Conservation (phyloP, 2,329 filamentous ascomycete species). For the Colletotrichum liriopes region DNA sequence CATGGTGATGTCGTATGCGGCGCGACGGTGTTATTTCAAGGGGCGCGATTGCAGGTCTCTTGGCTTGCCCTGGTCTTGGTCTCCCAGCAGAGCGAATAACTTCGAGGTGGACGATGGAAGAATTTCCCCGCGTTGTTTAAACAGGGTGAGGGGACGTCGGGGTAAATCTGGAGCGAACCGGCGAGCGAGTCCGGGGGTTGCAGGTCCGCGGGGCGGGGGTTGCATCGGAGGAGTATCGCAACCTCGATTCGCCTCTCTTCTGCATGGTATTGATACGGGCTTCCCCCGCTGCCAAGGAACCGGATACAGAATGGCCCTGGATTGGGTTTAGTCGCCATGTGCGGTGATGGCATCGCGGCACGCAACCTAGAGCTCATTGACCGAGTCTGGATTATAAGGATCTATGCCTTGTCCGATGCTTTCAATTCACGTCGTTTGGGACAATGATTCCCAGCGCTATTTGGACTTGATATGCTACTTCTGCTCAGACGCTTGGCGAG, state of each 20-base stretch:
- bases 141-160: slow-evolving; percentile 32
- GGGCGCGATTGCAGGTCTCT: background rate
- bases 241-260: background rate
- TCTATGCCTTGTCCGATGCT: background rate
- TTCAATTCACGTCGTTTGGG: background rate
- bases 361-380: background rate
- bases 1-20: background rate
- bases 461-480: background rate
- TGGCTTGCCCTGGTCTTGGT: background rate
- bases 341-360: background rate
- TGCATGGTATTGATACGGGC: too few relatives aligned
- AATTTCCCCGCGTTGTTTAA: slow-evolving; percentile 32
- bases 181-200: slow-evolving; percentile 12
- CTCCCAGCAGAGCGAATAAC: background rate
- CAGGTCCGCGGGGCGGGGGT: slow-evolving; percentile 30
- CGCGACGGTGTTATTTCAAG: slow-evolving; percentile 15
- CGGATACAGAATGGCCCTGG: too few relatives aligned
- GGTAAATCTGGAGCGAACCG: slow-evolving; percentile 39
- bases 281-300: background rate
- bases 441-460: background rate
- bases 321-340: background rate
- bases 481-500: background rate
- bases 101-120: slow-evolving; percentile 2
- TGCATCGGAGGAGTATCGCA: background rate
- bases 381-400: background rate